These are phyloP conservation scores for Fusarium denticulatum DNA, from an alignment of 2,329 filamentous ascomycete genomes.

Conservation along the genomic window DNA sequence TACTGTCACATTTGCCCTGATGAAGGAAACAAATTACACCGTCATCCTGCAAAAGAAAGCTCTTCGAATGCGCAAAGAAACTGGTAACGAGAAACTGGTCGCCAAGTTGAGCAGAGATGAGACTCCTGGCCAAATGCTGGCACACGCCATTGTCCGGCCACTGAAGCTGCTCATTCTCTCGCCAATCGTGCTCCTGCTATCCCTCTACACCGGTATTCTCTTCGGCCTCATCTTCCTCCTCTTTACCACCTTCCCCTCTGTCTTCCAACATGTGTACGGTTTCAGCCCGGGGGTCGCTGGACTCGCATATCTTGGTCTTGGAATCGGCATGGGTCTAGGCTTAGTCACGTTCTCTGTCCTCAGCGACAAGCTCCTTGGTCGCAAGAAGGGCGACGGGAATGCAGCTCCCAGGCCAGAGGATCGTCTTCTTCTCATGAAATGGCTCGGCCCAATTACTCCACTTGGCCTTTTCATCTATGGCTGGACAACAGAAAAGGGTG, in stretches of 20 bases:
- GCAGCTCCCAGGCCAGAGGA: constrained; percentile 52
- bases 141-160: constrained; percentile 52
- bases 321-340: constrained; percentile 47
- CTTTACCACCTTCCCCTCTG: constrained; percentile 50
- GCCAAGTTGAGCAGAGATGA: constrained; percentile 12
- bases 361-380: constrained; percentile 26
- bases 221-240: constrained; percentile 52
- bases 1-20: constrained; percentile 17
- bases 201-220: constrained; percentile 49
- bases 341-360: constrained; percentile 28
- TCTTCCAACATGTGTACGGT: constrained; percentile 50
- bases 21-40: constrained; percentile 43
- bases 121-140: constrained; percentile 32
- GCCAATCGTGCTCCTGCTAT: constrained; percentile 61
- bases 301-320: constrained; percentile 63
- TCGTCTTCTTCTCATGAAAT: constrained; percentile 64
- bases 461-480: constrained; percentile 67
- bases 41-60: constrained; percentile 16
- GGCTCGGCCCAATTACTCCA: constrained; percentile 63
- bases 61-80: constrained; percentile 5
- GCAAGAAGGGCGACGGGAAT: neutral
- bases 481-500: constrained; percentile 62
- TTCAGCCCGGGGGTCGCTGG: constrained; percentile 42
- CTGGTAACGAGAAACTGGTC: constrained; percentile 29
- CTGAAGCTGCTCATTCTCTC: constrained; percentile 62